Base-by-base conservation (phyloP, 768 basidiomycete genomes). In the Rhodosporidiobolus odoratus region DNA sequence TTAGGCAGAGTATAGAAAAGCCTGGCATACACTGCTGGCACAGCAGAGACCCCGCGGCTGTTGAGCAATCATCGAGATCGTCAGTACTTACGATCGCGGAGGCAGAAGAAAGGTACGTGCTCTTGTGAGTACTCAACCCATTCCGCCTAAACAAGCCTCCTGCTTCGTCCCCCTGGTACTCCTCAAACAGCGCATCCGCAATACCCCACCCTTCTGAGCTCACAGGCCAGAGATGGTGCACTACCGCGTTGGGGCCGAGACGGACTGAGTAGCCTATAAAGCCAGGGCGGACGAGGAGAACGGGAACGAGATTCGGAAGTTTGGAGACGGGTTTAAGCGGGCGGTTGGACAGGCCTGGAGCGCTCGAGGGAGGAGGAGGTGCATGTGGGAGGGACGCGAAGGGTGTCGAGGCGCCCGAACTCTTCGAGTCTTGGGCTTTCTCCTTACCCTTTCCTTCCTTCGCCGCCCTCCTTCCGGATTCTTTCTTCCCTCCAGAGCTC, bases 21-120 rank as follows among this genome's bases (percentile, higher is more conserved):
- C n/a, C n/a, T n/a, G n/a, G n/a, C 68, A 38, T 27, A 69, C 68
- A 71, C 52, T 71, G 69, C 54, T 71, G 69, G 59, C 69, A 71
- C 2, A 71, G 54, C 1, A 71, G 58, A 0, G 35, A 21, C 17
- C 69, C 62, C 17, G 37, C 37, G 3, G 58, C 68, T 65, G 32
- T 53, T 35, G 37, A 27, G 38, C 53, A 27, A 30, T 45, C 43
- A 50, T n/a, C 34, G 35, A 35, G 8, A 2, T 17, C 40, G 16
- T 30, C 12, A 54, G 30, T n/a, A n/a, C n/a, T n/a, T n/a, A n/a
- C n/a, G n/a, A n/a, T n/a, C n/a, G n/a, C n/a, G n/a, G n/a, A n/a
- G n/a, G n/a, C n/a, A n/a, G n/a, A n/a, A n/a, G n/a, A n/a, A 13
- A 30, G 53, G 21, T 27, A 30, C 3, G 21, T 21, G 3, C 10